A percentile compares a stretch with the other conserved stretches of the same genome.
These are phyloP conservation scores for Mycosphaerelloides madeirae DNA, from an alignment of 2,329 filamentous ascomycete species.

Conservation along the genomic window DNA sequence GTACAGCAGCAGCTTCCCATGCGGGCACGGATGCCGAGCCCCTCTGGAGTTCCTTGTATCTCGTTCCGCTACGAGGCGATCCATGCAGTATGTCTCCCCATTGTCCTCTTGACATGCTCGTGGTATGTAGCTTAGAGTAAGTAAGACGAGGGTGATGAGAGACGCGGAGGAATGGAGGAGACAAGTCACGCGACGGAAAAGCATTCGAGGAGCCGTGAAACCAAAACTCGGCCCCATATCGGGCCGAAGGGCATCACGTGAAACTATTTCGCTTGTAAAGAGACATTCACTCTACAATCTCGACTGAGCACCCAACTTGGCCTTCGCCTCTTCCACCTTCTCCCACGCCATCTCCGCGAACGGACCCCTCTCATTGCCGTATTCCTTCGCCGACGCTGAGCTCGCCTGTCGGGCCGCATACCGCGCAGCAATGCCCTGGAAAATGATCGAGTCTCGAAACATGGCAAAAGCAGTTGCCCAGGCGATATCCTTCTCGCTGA, in stretches of 20 bases:
- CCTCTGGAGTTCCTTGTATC: no score
- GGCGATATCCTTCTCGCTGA: constrained; percentile 52
- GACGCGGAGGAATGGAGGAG: not conserved
- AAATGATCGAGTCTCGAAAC: constrained; percentile 57
- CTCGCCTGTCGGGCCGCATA: constrained; percentile 82
- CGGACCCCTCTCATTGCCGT: constrained; percentile 63
- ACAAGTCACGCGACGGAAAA: constrained; percentile 1
- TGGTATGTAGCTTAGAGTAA: no score
- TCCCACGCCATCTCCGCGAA: constrained; percentile 76
- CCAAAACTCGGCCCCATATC: not conserved
- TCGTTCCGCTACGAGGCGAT: no score
- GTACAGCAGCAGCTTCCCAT: no score
- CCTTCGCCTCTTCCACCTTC: constrained; percentile 52
- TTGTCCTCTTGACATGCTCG: no score
- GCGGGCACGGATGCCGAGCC: no score
- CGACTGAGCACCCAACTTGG: constrained; percentile 26
- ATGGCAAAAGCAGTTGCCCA: constrained; percentile 62
- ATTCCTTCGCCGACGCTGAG: constrained; percentile 70
- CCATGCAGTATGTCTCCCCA: no score
- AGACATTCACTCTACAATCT: constrained; percentile 20
- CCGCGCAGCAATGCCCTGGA: constrained; percentile 88
- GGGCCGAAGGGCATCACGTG: no score
- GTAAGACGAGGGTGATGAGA: no score
- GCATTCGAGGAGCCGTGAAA: not conserved
- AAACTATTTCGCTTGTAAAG: no score